phyloP scores from a whole-genome alignment of 2,329 filamentous ascomycete genomes.

The Fusarium stilboides region DNA sequence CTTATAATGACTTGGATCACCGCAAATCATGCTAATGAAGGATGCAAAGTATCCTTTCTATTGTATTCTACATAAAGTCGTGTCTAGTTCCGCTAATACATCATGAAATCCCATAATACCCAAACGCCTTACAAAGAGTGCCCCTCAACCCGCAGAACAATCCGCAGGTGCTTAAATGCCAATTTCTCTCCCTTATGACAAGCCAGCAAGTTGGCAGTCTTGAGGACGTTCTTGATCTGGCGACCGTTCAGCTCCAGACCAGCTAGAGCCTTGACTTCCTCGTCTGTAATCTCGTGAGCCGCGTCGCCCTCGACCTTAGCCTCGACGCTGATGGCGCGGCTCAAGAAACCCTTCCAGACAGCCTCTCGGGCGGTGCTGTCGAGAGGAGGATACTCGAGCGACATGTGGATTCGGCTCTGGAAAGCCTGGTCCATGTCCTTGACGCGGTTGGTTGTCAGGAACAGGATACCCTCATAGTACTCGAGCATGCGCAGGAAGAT shows the following conservation, averaged over 20 bases:
- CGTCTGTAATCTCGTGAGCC: conserved; percentile 52
- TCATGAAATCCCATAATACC: background rate
- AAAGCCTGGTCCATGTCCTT: conserved; percentile 64
- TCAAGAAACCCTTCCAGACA: conserved; percentile 60
- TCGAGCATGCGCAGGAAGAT: conserved; percentile 63
- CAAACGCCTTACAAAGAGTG: conserved; percentile 45
- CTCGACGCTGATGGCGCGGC: conserved; percentile 48
- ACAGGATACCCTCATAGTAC: conserved; percentile 65
- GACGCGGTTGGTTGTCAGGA: conserved; percentile 65
- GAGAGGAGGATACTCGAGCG: conserved; percentile 63
- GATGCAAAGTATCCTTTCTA: conserved; percentile 1
- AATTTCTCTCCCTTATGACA: conserved; percentile 52
- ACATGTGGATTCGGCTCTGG: conserved; percentile 64
- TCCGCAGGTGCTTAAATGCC: conserved; percentile 49
- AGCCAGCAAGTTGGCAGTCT: conserved; percentile 54
- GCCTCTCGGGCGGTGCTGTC: conserved; percentile 54
- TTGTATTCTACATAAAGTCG: background rate
- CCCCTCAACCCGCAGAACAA: conserved; percentile 52
- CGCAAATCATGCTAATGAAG: too few species aligned
- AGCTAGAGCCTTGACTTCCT: conserved; percentile 56
- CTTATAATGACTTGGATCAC: background rate
- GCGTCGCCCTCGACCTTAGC: conserved; percentile 42
- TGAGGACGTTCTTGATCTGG: conserved; percentile 67
- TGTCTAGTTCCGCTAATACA: background rate
- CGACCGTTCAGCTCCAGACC: conserved; percentile 62